phyloP scores from a whole-genome alignment of 257 asterid genomes.

The Echites panduratus region DNA sequence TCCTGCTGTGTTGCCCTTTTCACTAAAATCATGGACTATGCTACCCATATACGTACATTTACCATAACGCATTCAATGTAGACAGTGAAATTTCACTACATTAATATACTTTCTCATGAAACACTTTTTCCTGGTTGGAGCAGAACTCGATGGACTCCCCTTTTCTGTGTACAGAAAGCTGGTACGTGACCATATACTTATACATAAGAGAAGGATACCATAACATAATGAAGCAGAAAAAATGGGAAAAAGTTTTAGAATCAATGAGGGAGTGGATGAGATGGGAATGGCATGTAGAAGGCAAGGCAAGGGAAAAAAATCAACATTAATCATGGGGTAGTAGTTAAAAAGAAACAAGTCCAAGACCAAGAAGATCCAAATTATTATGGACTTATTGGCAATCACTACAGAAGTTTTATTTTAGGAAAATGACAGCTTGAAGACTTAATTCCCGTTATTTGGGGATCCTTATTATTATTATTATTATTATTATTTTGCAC shows the following conservation, averaged over 20 bases:
- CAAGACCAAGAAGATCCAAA: not conserved
- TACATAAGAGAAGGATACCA: not conserved
- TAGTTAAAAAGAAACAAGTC: not conserved
- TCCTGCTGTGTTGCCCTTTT: slow-evolving; percentile 9
- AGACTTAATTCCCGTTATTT: not conserved
- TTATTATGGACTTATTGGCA: not conserved
- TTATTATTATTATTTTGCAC: too few species aligned
- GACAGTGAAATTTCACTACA: not conserved
- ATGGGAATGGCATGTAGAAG: not conserved
- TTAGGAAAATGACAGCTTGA: not conserved
- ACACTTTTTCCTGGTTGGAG: not conserved
- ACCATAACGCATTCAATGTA: not conserved
- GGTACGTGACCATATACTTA: not conserved
- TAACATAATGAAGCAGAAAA: not conserved
- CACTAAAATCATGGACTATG: slow-evolving; percentile 13
- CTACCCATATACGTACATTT: not conserved
- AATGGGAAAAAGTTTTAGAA: not conserved
- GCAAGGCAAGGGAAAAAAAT: not conserved
- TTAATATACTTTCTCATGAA: not conserved
- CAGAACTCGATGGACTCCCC: not conserved
- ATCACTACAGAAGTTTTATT: not conserved
- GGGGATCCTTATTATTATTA: too few species aligned
- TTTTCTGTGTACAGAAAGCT: not conserved
- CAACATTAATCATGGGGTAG: not conserved
- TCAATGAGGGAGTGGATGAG: not conserved